Evolutionary conservation across 768 basidiomycete species (phyloP).

Genomic region (Lentinula boryana): DNA sequence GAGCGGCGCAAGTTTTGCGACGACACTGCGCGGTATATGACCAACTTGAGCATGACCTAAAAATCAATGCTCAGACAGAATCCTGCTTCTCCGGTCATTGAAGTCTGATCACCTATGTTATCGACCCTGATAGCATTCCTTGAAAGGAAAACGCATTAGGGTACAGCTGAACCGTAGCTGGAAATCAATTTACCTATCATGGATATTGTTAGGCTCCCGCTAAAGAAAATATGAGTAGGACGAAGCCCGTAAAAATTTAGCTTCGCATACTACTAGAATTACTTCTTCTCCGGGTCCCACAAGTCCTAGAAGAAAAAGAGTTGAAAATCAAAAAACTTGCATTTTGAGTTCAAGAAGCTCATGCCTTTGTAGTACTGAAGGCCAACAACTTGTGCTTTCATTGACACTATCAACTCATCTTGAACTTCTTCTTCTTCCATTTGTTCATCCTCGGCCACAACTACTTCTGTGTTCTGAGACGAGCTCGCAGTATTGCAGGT

Average conservation of each 20-base stretch:
- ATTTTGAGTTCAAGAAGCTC: constrained; percentile 2
- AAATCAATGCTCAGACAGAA: not conserved
- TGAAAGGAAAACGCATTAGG: not conserved
- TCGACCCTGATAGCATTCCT: constrained; percentile 80
- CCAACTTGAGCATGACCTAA: constrained; percentile 59
- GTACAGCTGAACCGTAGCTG: not conserved
- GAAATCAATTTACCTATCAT: constrained; percentile 51
- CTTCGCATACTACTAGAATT: constrained; percentile 25
- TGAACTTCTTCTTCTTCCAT: constrained; percentile 38
- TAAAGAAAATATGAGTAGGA: constrained; percentile 13
- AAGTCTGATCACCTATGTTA: constrained; percentile 48
- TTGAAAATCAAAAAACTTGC: not conserved
- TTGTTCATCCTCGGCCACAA: constrained; percentile 33
- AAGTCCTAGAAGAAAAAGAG: constrained; percentile 42
- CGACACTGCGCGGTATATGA: constrained; percentile 63
- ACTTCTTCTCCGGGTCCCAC: constrained; percentile 82
- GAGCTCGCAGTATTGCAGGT: not conserved
- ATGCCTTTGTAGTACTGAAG: constrained; percentile 76
- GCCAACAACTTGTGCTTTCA: constrained; percentile 67
- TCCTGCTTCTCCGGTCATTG: not conserved
- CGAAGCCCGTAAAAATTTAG: too few species aligned
- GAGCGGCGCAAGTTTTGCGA: constrained; percentile 57
- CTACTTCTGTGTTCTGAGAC: constrained; percentile 9
- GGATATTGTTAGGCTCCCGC: constrained; percentile 59
- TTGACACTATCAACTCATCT: constrained; percentile 65